Percentiles rank a stretch among this genome's conserved stretches.
phyloP scores from a whole-genome alignment of 305 asterid genomes.

The Solanum aculeatissimum region DNA sequence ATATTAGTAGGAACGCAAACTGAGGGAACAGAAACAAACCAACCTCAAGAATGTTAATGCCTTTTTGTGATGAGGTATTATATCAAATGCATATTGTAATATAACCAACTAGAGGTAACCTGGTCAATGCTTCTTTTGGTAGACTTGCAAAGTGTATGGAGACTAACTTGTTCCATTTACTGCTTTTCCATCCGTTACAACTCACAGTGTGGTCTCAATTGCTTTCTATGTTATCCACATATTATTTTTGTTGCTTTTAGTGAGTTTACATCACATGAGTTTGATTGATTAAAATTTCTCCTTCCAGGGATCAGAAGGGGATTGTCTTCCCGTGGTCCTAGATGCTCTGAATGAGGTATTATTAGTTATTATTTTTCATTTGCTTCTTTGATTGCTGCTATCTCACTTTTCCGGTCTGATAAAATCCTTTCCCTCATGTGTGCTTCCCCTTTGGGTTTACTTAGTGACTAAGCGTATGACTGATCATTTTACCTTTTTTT shows the following conservation, averaged over 20 bases:
- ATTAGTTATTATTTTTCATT: background rate
- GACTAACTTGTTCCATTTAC: background rate
- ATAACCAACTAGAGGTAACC: background rate
- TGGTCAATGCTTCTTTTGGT: background rate
- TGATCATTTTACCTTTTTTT: background rate
- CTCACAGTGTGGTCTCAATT: background rate
- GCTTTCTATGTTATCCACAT: background rate
- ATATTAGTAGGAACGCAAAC: background rate
- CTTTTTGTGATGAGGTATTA: background rate
- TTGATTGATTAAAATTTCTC: slow-evolving; percentile 8
- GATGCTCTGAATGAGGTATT: slow-evolving; percentile 95
- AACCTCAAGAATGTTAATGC: background rate
- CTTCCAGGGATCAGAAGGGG: slow-evolving; percentile 80
- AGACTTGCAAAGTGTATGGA: background rate
- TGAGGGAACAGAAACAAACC: background rate
- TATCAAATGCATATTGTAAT: background rate
- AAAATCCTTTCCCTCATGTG: background rate
- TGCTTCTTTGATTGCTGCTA: background rate
- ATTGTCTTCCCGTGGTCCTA: slow-evolving; percentile 86
- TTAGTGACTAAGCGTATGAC: background rate
- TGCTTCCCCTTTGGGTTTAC: background rate
- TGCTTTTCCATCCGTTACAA: background rate
- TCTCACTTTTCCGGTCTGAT: background rate
- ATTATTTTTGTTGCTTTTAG: slow-evolving; percentile 2
- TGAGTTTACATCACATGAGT: slow-evolving; percentile 12